Percentiles rank a stretch among this genome's conserved stretches.
Evolutionary conservation across 2,329 filamentous ascomycete genomes (phyloP).

Genomic region (Fusarium sp.): DNA sequence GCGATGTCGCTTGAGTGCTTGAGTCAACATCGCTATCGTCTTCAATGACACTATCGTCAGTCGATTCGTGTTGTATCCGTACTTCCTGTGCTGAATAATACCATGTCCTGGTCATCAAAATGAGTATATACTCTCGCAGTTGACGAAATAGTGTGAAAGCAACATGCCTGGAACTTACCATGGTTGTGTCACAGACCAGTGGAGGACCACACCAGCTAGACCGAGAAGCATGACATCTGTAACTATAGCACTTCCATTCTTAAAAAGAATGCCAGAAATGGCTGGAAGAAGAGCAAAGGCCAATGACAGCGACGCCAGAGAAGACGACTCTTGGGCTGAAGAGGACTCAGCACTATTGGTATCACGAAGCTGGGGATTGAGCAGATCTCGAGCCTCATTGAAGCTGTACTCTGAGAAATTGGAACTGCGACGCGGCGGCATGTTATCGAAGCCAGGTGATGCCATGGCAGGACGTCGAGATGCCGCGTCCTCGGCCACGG

Average conservation of each 20-base stretch:
- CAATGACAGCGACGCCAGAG: conserved; percentile 86
- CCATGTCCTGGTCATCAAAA: conserved; percentile 62
- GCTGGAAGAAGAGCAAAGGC: conserved; percentile 89
- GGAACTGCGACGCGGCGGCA: conserved; percentile 77
- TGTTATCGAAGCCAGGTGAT: conserved; percentile 48
- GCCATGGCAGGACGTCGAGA: conserved; percentile 28
- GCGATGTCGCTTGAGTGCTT: conserved; percentile 33
- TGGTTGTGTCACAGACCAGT: conserved; percentile 91
- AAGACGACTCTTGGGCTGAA: conserved; percentile 68
- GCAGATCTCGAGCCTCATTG: conserved; percentile 77
- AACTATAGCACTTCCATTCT: conserved; percentile 85
- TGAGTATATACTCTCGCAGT: conserved; percentile 16
- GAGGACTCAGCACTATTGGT: conserved; percentile 52
- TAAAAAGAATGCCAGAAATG: conserved; percentile 86
- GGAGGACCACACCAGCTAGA: conserved; percentile 87
- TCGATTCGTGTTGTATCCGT: conserved; percentile 66
- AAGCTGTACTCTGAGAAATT: conserved; percentile 83
- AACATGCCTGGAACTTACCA: conserved; percentile 71
- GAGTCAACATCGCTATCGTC: conserved; percentile 62
- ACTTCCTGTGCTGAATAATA: conserved; percentile 79
- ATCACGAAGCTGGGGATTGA: conserved; percentile 66
- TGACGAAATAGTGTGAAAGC: neutral
- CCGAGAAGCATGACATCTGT: conserved; percentile 88
- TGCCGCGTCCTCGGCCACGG: conserved; percentile 47
- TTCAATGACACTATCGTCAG: conserved; percentile 59